Evolutionary conservation across 495 filamentous ascomycete genomes (phyloP).

Genomic region (Aspergillus hancockii): DNA sequence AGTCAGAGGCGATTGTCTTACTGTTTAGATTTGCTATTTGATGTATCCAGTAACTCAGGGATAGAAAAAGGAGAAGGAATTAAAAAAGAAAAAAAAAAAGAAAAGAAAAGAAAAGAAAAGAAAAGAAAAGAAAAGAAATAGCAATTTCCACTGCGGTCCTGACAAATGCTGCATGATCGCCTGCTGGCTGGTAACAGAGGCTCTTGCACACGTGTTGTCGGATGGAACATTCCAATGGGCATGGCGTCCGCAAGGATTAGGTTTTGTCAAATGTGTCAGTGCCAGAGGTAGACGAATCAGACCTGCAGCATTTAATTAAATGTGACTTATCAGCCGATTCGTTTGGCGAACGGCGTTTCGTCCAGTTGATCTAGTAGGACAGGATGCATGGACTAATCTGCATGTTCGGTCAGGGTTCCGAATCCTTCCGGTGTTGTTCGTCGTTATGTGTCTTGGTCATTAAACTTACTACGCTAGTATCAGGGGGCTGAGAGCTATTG

Average conservation of each 20-base stretch:
- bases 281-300: slow-evolving; percentile 1
- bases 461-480: background rate
- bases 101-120: too few relatives aligned
- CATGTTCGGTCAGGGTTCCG: background rate
- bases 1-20: background rate
- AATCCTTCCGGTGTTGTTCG: background rate
- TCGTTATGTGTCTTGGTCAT: background rate
- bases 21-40: too few relatives aligned
- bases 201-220: slow-evolving; percentile 13
- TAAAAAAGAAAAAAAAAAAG: background rate
- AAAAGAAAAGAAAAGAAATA: background rate
- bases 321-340: background rate
- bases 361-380: background rate
- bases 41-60: background rate
- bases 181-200: background rate
- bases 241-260: background rate
- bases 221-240: slow-evolving; percentile 10
- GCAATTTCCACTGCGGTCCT: background rate
- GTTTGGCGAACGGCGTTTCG: slow-evolving; percentile 1
- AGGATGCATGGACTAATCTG: slow-evolving; percentile 10
- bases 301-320: slow-evolving; percentile 2
- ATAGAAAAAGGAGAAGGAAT: background rate
- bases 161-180: slow-evolving; percentile 7
- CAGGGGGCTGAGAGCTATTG: background rate
- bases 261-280: slow-evolving; percentile 2